Base-by-base conservation (phyloP, 2,329 filamentous ascomycete genomes). In the Pleomassaria siparia region DNA sequence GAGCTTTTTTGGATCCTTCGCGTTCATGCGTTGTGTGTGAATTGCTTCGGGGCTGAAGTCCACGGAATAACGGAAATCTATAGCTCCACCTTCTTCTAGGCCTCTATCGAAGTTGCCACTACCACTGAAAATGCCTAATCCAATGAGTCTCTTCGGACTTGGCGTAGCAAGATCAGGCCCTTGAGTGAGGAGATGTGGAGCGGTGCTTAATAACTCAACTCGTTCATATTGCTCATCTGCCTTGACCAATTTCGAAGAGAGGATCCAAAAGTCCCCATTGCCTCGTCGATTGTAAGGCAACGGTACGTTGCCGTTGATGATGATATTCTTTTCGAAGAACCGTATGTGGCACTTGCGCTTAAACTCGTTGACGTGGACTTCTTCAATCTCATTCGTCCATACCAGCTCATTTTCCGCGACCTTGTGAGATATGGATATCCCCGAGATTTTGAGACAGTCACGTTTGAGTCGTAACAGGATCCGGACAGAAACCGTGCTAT, bases 31-130 rank as follows among this genome's bases (percentile, higher is more conserved):
- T 53, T 90, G 89, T 0, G 86, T 88, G 43, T 89, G 85, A 0
- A 91, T 79, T 0, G 89, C 87, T 4, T 75, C 70, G 0, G 71
- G 56, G 46, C 79, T 80, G 48, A 82, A 81, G 59, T 95, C 89
- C 21, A 91, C 85, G 0, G 82, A 83, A 74, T 82, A 87, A 2
- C 76, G 73, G 65, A 87, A 87, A 21, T 83, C 64, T 0, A 91
- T 76, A 0, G 76, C 83, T 0, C 84, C 83, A 1, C 82, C 82
- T 44, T 91, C 87, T 65, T 91, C 88, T 0, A 95, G 73, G 0
- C 88, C 89, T 24, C 87, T 78, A 4, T 88, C 89, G 43, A 94
- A 83, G 43, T 86, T 90, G 0, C 89, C 89, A 15, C 86, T 85
- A 1, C 89, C 89, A 55, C 86, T 89, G 59, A 89, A 95, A 0